A percentile compares a stretch with the other conserved stretches of the same genome.
phyloP scores from a whole-genome alignment of 1,284 basidiomycete species.

The Marasmius tenuissimus region DNA sequence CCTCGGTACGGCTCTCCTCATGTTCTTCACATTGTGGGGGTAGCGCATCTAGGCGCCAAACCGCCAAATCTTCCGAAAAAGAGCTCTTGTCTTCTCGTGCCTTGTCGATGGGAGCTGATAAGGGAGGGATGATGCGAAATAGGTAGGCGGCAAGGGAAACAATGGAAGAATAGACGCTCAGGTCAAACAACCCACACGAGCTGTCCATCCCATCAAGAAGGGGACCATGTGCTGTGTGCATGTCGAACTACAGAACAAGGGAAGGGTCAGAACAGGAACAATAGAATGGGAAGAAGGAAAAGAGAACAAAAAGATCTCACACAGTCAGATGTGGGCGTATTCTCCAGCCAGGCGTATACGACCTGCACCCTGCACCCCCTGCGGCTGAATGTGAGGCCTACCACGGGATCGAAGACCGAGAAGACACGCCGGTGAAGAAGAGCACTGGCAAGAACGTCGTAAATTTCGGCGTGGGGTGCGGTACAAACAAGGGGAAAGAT shows the following conservation, averaged over 20 bases:
- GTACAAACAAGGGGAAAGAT: neutral
- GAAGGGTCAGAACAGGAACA: neutral
- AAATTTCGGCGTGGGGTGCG: neutral
- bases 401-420: neutral
- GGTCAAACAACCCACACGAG: neutral
- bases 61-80: too few relatives aligned
- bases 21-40: too few relatives aligned
- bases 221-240: neutral
- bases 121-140: too few relatives aligned
- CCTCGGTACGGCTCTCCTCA: too few relatives aligned
- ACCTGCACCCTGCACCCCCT: neutral
- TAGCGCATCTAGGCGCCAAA: too few relatives aligned
- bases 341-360: neutral
- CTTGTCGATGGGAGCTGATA: too few relatives aligned
- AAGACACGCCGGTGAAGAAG: neutral
- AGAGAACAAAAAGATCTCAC: neutral
- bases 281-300: neutral
- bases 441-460: neutral
- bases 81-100: too few relatives aligned
- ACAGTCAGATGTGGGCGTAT: neutral
- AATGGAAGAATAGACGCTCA: neutral
- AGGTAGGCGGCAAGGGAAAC: neutral
- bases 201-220: neutral
- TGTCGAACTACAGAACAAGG: neutral
- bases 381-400: neutral